Evolutionary conservation across 805 yeast genomes (phyloP), one percentile per base, ranked within the genome.

Genomic region (Babjeviella inositovora): DNA sequence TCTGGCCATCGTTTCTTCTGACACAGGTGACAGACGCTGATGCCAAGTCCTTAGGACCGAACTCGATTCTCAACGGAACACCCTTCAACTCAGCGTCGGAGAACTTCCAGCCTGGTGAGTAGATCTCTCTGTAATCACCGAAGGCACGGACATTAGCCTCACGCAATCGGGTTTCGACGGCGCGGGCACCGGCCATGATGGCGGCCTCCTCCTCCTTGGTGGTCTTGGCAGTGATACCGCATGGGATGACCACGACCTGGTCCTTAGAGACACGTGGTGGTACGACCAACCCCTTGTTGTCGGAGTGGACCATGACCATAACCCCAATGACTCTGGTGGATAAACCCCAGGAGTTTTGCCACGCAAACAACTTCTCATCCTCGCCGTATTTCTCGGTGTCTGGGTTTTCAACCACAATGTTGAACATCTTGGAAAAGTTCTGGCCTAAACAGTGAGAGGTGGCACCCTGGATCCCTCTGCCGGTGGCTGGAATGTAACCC

Each of bases 401-500:
- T 36, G 99, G 99, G 51, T 82, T 80, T 57, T 90, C 98, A 24
- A 92, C 98, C 18, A 76, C 57, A 36, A 90, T 82, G 57, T 81
- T 76, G 58, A 90, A 90, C 99, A 90, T 90, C 60, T 85, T 87
- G 37, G 97, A 85, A 62, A 90, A 90, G 67, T 90, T 90, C 53
- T 82, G 92, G 37, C 99, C 99, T 48, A 90, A 62, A 48, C 85
- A 90, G 59, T 90, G 99, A 18, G 96, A 84, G 17, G 99, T 90
- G 30, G 87, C 99, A 54, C 97, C 98, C 60, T 90, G 99, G 39
- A 90, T 90, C 65, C 97, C 99, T 63, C 99, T 80, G 40, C 99
- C 99, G 27, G 97, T 90, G 31, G 95, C 80, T 37, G 95, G 93
- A 39, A 90, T 82, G 48, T 79, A 90, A 35, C 97, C 97, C 57